Evolutionary conservation across 208 protist species (phyloP), one percentile per base, ranked within the genome.

Genomic region (Trypanosoma rangeli): DNA sequence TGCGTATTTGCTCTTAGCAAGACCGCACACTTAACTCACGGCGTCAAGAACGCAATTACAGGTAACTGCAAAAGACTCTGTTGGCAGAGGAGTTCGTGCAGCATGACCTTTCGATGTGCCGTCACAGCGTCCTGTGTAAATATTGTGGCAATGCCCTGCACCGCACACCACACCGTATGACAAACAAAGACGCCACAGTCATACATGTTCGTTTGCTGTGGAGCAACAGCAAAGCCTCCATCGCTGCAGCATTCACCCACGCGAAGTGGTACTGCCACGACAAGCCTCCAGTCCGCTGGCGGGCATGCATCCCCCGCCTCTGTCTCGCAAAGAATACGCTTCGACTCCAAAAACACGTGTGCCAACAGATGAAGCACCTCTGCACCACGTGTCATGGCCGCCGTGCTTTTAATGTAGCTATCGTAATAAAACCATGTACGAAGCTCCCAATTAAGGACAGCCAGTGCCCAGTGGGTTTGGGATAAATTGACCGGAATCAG

Each of bases 141-240:
- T 26, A 52, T 65, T 16, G 85, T 73, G 29, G 89, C 79, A 54
- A 92, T 67, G 24, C 78, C 82, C 16, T 92, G 58, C 13, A 80
- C 82, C 7, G 69, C 64, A 65, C 89, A 94, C 85, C 86, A 94
- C 42, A 86, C 89, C 5, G 65, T 67, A 37, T 86, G 76, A 50
- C 89, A 92, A n/a, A 94, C 89, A 79, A 91, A 94, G 16, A 92
- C 83, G 63, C 89, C 89, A 68, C 89, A 94, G 74, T 94, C 89
- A 57, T 84, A 71, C 35, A 80, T 70, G 62, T 94, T 94, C 31
- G 56, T 52, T 70, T 94, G 89, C 58, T 92, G 86, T 13, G 89
- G 86, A 3, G 74, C 67, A 57, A 74, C 62, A n/a, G 24, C n/a
- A 68, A 78, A 80, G 24, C 86, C 85, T 44, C 56, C 63, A 1